A percentile compares a stretch with the other conserved stretches of the same genome.
Evolutionary conservation across 2,329 filamentous ascomycete species (phyloP).

Genomic region (Scedosporium boydii): DNA sequence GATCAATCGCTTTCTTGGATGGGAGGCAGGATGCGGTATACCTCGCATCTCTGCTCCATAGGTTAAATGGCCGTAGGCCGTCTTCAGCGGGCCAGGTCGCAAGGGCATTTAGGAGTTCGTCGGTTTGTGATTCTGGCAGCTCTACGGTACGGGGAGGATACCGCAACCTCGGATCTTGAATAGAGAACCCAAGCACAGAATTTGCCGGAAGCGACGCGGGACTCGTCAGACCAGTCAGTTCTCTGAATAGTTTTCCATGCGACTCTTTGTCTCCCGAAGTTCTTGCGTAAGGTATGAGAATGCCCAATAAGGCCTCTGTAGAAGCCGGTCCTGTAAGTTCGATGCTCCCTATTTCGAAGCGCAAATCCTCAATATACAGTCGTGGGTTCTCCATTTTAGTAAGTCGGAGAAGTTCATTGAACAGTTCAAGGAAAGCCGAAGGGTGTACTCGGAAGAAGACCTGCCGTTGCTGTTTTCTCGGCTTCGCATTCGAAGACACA

Average conservation of each 20-base stretch:
- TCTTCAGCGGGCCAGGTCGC: slow-evolving; percentile 59
- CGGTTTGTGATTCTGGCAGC: slow-evolving; percentile 17
- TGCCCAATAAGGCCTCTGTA: slow-evolving; percentile 64
- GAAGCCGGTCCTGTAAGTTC: slow-evolving; percentile 58
- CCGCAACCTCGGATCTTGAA: slow-evolving; percentile 70
- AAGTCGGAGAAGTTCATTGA: slow-evolving; percentile 50
- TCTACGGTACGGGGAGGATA: slow-evolving; percentile 58
- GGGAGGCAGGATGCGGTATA: slow-evolving; percentile 56
- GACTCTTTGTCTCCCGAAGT: slow-evolving; percentile 18
- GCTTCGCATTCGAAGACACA: slow-evolving; percentile 3
- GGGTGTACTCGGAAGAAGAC: slow-evolving; percentile 74
- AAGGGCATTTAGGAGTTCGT: slow-evolving; percentile 48
- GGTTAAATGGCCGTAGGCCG: slow-evolving; percentile 30
- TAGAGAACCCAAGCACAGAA: slow-evolving; percentile 60
- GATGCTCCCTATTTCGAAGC: slow-evolving; percentile 56
- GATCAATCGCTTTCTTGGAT: slow-evolving; percentile 73
- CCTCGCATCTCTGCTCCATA: slow-evolving; percentile 63
- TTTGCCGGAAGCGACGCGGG: slow-evolving; percentile 60
- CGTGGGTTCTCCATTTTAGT: slow-evolving; percentile 51
- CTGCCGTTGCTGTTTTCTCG: slow-evolving; percentile 24
- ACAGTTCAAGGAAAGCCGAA: slow-evolving; percentile 63
- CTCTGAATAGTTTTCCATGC: slow-evolving; percentile 40
- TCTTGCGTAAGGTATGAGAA: slow-evolving; percentile 46
- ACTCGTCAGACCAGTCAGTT: slow-evolving; percentile 52
- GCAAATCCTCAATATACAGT: slow-evolving; percentile 57